Percentiles rank a stretch among this genome's conserved stretches.
phyloP scores from a whole-genome alignment of 768 basidiomycete genomes.

The Phylloporus rhodoxanthus region DNA sequence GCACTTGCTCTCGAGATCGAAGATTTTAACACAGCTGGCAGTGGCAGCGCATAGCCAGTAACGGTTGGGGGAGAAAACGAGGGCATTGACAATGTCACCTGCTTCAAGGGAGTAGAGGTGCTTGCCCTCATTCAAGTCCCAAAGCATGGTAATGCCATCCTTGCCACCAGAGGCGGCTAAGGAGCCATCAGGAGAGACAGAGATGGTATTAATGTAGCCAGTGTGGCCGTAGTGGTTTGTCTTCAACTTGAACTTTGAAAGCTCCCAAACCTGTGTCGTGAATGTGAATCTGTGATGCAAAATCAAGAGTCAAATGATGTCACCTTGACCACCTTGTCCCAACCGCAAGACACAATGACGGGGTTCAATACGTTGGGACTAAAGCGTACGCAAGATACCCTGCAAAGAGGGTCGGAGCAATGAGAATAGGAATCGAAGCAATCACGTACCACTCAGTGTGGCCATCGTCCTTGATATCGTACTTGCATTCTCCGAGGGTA shows the following conservation, averaged over 20 bases:
- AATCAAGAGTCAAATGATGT: slow-evolving; percentile 24
- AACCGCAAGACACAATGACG: slow-evolving; percentile 97
- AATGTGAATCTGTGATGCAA: slow-evolving; percentile 5
- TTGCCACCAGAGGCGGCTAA: slow-evolving; percentile 99
- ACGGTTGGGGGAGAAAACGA: slow-evolving; percentile 99
- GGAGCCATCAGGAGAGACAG: slow-evolving; percentile 98
- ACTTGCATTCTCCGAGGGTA: slow-evolving; percentile 99
- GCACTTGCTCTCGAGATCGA: slow-evolving; percentile 98
- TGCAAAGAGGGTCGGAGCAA: slow-evolving; percentile 25
- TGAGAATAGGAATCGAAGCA: neutral
- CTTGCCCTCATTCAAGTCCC: slow-evolving; percentile 99
- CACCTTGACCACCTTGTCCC: slow-evolving; percentile 99
- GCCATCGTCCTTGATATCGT: slow-evolving; percentile 98
- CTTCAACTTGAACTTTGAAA: slow-evolving; percentile 99
- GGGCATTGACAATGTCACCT: slow-evolving; percentile 96
- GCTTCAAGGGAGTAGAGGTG: slow-evolving; percentile 99
- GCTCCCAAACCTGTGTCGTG: slow-evolving; percentile 91
- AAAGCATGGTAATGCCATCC: slow-evolving; percentile 99
- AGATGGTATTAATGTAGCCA: slow-evolving; percentile 97
- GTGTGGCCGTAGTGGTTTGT: slow-evolving; percentile 99
- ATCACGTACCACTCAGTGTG: slow-evolving; percentile 83
- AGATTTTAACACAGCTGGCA: slow-evolving; percentile 96
- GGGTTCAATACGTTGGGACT: slow-evolving; percentile 97
- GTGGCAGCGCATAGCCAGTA: slow-evolving; percentile 99
- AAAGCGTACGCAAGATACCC: slow-evolving; percentile 99